Evolutionary conservation across 768 basidiomycete genomes (phyloP).

Genomic region (Mycena haematopus): DNA sequence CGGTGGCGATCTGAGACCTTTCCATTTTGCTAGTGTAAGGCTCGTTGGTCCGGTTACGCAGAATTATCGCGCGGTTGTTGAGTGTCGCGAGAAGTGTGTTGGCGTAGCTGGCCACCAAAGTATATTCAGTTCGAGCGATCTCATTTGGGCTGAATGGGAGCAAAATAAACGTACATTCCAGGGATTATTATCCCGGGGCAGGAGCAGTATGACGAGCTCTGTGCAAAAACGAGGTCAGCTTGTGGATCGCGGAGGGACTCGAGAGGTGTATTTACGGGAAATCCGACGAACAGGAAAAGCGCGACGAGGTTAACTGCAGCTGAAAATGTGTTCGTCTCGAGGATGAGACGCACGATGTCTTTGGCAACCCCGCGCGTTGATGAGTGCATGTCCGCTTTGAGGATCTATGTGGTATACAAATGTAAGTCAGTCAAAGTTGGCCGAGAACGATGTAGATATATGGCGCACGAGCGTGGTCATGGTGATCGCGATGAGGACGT

Average conservation of each 20-base stretch:
- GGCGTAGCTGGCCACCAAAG: background rate
- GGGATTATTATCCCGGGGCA: background rate
- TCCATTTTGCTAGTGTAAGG: background rate
- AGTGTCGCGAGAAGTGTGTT: background rate
- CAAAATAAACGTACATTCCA: background rate
- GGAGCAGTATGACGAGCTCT: background rate
- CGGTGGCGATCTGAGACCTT: background rate
- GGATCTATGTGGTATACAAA: background rate
- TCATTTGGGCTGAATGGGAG: background rate
- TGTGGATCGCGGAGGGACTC: background rate
- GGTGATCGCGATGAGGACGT: no score
- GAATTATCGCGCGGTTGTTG: background rate
- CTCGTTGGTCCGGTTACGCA: background rate
- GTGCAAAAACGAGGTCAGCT: background rate
- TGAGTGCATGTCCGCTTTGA: background rate
- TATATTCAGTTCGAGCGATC: background rate
- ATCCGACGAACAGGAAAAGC: background rate
- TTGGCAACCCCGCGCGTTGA: background rate
- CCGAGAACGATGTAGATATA: no score
- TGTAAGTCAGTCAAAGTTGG: no score
- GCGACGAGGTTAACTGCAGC: background rate
- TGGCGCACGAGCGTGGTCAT: no score
- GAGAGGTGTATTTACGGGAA: background rate
- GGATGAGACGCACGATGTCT: background rate
- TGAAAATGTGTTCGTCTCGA: background rate